Evolutionary conservation across 2,329 filamentous ascomycete species (phyloP), one percentile per base, ranked within the genome.

Genomic region (Coniochaeta prunicola): DNA sequence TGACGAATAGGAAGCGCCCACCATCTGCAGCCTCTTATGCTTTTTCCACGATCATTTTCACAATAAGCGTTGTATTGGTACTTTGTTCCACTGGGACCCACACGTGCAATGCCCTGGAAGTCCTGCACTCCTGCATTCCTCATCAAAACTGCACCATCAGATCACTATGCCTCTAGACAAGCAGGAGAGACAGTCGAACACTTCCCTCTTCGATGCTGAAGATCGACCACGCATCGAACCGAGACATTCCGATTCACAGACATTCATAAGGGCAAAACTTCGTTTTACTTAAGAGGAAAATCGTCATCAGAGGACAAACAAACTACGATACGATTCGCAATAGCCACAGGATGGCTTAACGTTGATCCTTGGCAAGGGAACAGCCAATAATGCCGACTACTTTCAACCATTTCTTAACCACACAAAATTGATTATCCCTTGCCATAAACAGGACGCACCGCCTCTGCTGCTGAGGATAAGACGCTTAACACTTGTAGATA

Each of bases 181-280:
- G 62, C 56, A 28, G 64, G 58, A 68, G 65, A 69, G 57, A 69
- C 61, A 34, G 63, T 65, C n/a, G 61, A 68, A 50, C 62, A 68
- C 63, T 67, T 69, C 33, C 64, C 69, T 59, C 68, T 68, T 59
- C 61, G 61, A 62, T 69, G 59, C 58, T 62, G 28, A 58, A 65
- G 65, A 58, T 70, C 61, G 69, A 67, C 64, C 13, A 33, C 17
- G 17, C 17, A 54, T 54, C 28, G 28, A 54, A 33, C 28, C 28
- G 50, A 33, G 50, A 30, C 33, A 17, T 24, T 54, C 31, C 13
- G 17, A 54, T 54, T 6, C 17, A 54, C 28, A 54, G 26, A 54
- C 24, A 54, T 33, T 19, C 17, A 54, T 19, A 54, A 17, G 19
- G 33, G 50, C 28, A 54, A 54, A 6, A 28, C 33, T 33, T 54